phyloP scores from a whole-genome alignment of 768 basidiomycete species.

The Pulveroboletus sp. region DNA sequence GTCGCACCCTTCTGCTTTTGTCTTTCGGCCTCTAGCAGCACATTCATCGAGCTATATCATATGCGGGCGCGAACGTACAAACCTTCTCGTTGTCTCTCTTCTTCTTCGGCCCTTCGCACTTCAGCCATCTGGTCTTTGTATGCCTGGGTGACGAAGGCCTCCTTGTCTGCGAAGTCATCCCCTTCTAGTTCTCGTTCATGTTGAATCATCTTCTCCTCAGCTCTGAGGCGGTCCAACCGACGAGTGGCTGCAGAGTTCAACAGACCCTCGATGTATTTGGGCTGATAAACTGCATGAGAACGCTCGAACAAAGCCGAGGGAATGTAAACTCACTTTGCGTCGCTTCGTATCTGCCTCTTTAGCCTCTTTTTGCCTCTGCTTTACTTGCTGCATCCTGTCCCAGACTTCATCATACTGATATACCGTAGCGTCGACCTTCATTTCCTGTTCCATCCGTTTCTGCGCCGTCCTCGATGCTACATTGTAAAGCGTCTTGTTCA shows the following conservation, averaged over 20 bases:
- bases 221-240: constrained; percentile 82
- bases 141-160: constrained; percentile 95
- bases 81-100: constrained; percentile 90
- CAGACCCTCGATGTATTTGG: constrained; percentile 88
- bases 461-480: constrained; percentile 57
- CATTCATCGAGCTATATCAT: background rate
- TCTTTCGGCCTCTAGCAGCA: constrained; percentile 47
- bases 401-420: constrained; percentile 97
- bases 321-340: constrained; percentile 59
- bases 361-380: constrained; percentile 65
- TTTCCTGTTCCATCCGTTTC: constrained; percentile 77
- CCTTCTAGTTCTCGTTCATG: constrained; percentile 91
- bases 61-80: constrained; percentile 18
- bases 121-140: constrained; percentile 97
- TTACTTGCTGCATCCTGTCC: constrained; percentile 92
- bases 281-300: constrained; percentile 44
- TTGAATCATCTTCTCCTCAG: constrained; percentile 98
- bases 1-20: constrained; percentile 57
- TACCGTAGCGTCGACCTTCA: constrained; percentile 74
- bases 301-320: background rate
- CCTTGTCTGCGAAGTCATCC: constrained; percentile 91
- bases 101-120: constrained; percentile 86
- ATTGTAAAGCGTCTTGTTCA: constrained; percentile 56
- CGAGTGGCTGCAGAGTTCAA: constrained; percentile 83
- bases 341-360: constrained; percentile 76